phyloP scores from a whole-genome alignment of 768 basidiomycete species.

The Panaeolus papilionaceus region DNA sequence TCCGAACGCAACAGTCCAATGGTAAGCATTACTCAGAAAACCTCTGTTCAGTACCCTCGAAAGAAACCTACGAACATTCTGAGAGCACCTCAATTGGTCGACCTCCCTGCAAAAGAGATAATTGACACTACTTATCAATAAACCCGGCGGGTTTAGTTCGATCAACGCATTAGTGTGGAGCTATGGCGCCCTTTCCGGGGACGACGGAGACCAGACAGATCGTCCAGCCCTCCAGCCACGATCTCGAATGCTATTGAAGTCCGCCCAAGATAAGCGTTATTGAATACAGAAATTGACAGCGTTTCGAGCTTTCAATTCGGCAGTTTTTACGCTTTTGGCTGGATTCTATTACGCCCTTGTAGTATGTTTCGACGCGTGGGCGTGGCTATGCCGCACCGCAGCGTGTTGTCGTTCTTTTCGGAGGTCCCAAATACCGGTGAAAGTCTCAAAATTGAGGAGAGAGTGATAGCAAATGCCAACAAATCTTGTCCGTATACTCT shows the following conservation, averaged over 20 bases:
- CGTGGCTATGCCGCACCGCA: too few relatives aligned
- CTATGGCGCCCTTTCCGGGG: neutral
- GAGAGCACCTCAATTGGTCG: too few relatives aligned
- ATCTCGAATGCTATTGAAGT: neutral
- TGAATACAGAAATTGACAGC: constrained; percentile 4
- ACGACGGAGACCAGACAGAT: neutral
- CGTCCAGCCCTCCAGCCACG: neutral
- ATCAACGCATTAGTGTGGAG: neutral
- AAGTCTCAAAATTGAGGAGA: too few relatives aligned
- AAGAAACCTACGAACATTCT: too few relatives aligned
- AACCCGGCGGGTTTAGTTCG: neutral
- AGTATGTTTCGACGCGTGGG: neutral
- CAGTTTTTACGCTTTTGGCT: neutral
- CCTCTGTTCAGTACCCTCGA: too few relatives aligned
- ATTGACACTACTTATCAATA: neutral
- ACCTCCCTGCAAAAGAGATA: too few relatives aligned
- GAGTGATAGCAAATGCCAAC: too few relatives aligned
- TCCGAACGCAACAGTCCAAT: too few relatives aligned
- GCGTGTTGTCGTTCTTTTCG: neutral
- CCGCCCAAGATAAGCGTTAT: neutral
- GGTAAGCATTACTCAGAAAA: too few relatives aligned
- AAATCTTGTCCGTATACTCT: too few relatives aligned
- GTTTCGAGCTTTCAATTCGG: neutral
- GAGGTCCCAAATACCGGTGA: neutral
- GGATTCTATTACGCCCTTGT: neutral